phyloP scores from a whole-genome alignment of 2,329 filamentous ascomycete species.

The Calonectria montana region DNA sequence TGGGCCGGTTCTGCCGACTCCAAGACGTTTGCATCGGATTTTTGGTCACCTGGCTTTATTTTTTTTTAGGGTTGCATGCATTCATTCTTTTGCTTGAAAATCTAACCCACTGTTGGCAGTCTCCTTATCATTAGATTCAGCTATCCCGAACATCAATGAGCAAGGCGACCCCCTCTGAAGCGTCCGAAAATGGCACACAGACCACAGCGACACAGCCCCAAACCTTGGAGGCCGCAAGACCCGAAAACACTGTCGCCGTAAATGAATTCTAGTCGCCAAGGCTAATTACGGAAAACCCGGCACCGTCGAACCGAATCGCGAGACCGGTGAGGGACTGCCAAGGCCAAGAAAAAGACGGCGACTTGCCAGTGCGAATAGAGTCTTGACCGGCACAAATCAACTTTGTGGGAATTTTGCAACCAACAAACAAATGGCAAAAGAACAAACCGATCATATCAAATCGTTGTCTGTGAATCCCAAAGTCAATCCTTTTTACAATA shows the following conservation, averaged over 20 bases:
- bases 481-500: background rate
- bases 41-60: background rate
- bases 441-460: background rate
- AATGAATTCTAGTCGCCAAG: conserved; percentile 13
- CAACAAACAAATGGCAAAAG: background rate
- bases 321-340: background rate
- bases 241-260: background rate
- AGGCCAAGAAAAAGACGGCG: background rate
- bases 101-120: background rate
- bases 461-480: background rate
- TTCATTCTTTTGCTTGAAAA: background rate
- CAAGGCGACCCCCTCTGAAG: background rate
- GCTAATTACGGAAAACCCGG: conserved; percentile 13
- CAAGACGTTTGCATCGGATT: background rate
- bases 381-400: background rate
- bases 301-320: background rate
- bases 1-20: conserved; percentile 2
- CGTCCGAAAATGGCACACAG: background rate
- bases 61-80: background rate
- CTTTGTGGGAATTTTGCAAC: background rate
- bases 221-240: background rate
- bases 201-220: conserved; percentile 12
- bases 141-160: background rate
- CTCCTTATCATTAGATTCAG: background rate
- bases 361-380: conserved; percentile 2